Conservation (phyloP, 2,329 filamentous ascomycete species). For the Aphanocladium album region DNA sequence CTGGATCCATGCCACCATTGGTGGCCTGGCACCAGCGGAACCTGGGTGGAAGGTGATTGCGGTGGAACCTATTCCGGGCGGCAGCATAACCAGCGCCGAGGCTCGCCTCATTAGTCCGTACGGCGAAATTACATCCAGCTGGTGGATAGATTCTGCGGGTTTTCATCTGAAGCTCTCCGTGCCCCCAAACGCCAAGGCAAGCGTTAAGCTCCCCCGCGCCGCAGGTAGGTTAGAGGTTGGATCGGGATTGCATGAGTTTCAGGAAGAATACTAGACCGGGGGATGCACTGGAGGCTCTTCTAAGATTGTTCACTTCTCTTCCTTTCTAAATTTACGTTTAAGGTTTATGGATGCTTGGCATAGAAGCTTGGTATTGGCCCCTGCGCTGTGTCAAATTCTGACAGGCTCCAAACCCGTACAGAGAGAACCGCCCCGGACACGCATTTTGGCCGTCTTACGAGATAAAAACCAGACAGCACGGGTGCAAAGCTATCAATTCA, state of each 20-base stretch:
- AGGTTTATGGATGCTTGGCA: slow-evolving; percentile 1
- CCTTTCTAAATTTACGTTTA: background rate
- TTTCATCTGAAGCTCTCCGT: slow-evolving; percentile 19
- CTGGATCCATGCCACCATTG: slow-evolving; percentile 41
- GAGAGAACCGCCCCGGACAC: background rate
- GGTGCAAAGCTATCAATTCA: background rate
- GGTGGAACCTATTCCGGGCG: slow-evolving; percentile 32
- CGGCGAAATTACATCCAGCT: slow-evolving; percentile 24
- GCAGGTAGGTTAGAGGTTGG: background rate
- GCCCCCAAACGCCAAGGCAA: slow-evolving; percentile 14
- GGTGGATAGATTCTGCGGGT: slow-evolving; percentile 22
- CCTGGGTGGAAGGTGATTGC: slow-evolving; percentile 36
- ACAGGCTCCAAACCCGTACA: background rate
- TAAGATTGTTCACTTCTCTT: background rate
- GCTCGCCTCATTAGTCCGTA: slow-evolving; percentile 28
- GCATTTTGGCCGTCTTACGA: background rate
- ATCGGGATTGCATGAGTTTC: slow-evolving; percentile 3
- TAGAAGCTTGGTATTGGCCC: background rate
- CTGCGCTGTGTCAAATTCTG: background rate
- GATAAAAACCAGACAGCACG: background rate
- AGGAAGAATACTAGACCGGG: background rate
- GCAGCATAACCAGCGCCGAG: slow-evolving; percentile 29
- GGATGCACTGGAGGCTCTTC: background rate
- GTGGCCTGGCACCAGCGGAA: slow-evolving; percentile 34
- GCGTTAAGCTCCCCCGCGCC: background rate